Evolutionary conservation across 73 alveolate species (phyloP).

Genomic region (Tetrahymena borealis): DNA sequence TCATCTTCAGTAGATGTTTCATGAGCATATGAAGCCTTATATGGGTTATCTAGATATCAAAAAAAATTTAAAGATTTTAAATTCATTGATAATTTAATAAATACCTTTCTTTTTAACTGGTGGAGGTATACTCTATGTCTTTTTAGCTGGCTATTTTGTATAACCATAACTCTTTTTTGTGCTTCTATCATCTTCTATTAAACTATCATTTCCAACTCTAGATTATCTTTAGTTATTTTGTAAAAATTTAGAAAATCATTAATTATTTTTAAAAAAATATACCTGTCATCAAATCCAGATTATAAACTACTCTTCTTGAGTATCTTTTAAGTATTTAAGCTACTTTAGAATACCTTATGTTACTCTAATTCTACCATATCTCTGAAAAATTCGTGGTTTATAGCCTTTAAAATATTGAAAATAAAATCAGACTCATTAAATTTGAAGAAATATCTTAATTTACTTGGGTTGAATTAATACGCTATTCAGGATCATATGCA

Average conservation of each 20-base stretch:
- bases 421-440: background rate
- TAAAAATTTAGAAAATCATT: too few relatives aligned
- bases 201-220: background rate
- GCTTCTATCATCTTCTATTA: background rate
- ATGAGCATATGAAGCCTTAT: background rate
- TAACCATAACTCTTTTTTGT: background rate
- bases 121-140: background rate
- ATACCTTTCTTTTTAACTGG: background rate
- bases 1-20: background rate
- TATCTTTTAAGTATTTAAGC: background rate
- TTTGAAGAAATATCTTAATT: too few relatives aligned
- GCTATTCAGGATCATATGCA: conserved; percentile 83
- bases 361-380: background rate
- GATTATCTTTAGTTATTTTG: too few relatives aligned
- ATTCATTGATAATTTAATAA: background rate
- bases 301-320: background rate
- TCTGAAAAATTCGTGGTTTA: background rate
- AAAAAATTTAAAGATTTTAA: background rate
- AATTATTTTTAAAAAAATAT: too few relatives aligned
- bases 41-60: background rate
- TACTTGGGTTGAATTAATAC: conserved; percentile 78
- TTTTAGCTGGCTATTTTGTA: background rate
- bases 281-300: background rate
- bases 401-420: background rate
- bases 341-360: background rate